A percentile compares a stretch with the other conserved stretches of the same genome.
phyloP scores from a whole-genome alignment of 2,329 filamentous ascomycete genomes.

The Pezicula radicicola region DNA sequence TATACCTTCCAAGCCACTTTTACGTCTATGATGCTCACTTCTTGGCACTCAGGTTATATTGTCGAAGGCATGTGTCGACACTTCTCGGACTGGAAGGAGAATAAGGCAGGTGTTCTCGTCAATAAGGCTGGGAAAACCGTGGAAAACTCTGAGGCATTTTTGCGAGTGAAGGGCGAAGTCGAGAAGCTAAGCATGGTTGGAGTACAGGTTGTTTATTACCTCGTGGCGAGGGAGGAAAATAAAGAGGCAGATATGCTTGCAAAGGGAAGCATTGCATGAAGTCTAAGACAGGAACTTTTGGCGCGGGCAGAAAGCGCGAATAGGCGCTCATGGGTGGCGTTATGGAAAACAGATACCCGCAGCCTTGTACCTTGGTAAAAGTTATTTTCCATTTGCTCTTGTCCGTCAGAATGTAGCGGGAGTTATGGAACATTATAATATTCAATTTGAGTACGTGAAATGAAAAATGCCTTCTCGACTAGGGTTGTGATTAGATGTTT shows the following conservation, averaged over 20 bases:
- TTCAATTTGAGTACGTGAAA: no score
- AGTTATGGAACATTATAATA: no score
- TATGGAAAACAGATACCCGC: no score
- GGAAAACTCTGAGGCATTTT: slow-evolving; percentile 7
- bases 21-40: not conserved
- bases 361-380: no score
- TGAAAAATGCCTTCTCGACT: no score
- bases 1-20: not conserved
- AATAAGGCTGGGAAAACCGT: not conserved
- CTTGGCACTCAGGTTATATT: not conserved
- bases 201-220: slow-evolving; percentile 9
- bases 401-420: no score
- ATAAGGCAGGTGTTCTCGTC: not conserved
- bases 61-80: not conserved
- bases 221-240: slow-evolving; percentile 5
- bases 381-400: no score
- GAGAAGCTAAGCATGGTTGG: slow-evolving; percentile 5
- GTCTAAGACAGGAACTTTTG: not conserved
- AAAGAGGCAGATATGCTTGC: slow-evolving; percentile 4
- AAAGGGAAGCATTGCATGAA: slow-evolving; percentile 4
- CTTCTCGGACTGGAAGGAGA: not conserved
- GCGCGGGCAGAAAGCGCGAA: no score
- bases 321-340: no score
- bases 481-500: no score
- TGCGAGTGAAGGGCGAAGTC: slow-evolving; percentile 6